Conservation (phyloP, 768 basidiomycete species). For the Pleurotus djamor region DNA sequence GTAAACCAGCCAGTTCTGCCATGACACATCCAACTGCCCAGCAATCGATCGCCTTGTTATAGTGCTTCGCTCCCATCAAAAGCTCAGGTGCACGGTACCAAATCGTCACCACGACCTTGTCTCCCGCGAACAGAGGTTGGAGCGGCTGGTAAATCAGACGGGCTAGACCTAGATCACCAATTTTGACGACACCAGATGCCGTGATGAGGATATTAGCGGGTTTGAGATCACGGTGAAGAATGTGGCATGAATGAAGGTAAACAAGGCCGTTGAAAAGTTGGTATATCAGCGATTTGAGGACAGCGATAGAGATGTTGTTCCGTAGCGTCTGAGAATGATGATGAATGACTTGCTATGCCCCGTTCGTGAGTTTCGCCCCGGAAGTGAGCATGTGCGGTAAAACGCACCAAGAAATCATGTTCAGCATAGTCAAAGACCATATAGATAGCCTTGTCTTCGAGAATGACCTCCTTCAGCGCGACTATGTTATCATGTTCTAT, state of each 20-base stretch:
- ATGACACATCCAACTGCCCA: conserved; percentile 99
- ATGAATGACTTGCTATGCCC: conserved; percentile 91
- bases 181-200: conserved; percentile 86
- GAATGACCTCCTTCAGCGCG: conserved; percentile 88
- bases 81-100: conserved; percentile 99
- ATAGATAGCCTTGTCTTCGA: conserved; percentile 98
- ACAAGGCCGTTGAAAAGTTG: conserved; percentile 93
- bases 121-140: conserved; percentile 87
- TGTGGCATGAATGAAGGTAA: conserved; percentile 93
- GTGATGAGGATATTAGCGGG: conserved; percentile 98
- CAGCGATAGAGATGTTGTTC: conserved; percentile 64
- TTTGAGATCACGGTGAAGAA: conserved; percentile 96
- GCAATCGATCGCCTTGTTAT: conserved; percentile 93
- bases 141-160: conserved; percentile 89
- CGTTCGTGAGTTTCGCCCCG: not conserved
- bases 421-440: conserved; percentile 99
- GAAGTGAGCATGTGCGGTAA: no score
- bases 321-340: conserved; percentile 94
- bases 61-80: conserved; percentile 94
- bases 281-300: conserved; percentile 91
- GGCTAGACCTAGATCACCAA: conserved; percentile 96
- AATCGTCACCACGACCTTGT: conserved; percentile 99
- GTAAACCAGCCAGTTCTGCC: conserved; percentile 88
- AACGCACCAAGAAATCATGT: conserved; percentile 90
- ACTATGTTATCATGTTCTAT: conserved; percentile 91